These are phyloP conservation scores for Gossypium turneri DNA, from an alignment of 345 rosid species.

Conservation along the genomic window DNA sequence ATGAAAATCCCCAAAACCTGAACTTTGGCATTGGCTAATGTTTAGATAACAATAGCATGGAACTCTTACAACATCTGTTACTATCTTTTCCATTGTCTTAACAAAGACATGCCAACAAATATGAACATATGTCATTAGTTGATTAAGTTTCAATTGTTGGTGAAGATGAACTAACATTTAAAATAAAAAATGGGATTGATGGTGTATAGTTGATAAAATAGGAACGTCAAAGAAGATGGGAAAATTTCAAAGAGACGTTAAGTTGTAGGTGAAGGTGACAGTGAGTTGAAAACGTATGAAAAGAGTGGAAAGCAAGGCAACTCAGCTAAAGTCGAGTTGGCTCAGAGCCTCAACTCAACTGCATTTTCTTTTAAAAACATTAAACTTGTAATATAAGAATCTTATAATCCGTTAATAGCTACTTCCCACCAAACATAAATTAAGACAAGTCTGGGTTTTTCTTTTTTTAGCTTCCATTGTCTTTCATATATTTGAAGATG, in stretches of 20 bases:
- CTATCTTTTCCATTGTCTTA: background rate
- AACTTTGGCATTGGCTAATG: background rate
- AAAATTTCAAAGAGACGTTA: constrained; percentile 53
- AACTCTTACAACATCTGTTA: background rate
- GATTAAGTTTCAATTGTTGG: constrained; percentile 30
- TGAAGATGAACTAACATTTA: constrained; percentile 14
- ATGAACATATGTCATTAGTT: constrained; percentile 16
- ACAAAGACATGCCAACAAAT: constrained; percentile 40
- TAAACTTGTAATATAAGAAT: constrained; percentile 40
- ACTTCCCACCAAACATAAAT: constrained; percentile 52
- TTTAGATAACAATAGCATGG: background rate
- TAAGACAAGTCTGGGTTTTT: background rate
- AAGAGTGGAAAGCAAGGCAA: constrained; percentile 63
- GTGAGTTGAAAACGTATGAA: constrained; percentile 19
- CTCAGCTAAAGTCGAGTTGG: constrained; percentile 5
- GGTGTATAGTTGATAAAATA: constrained; percentile 12
- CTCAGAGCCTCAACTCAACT: constrained; percentile 10
- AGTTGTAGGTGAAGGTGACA: constrained; percentile 47
- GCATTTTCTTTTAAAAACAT: constrained; percentile 24
- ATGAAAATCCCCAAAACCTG: background rate
- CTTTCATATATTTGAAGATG: background rate
- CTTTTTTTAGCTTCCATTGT: background rate
- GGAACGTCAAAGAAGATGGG: constrained; percentile 16
- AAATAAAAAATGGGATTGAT: background rate
- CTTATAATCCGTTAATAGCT: constrained; percentile 30